A percentile compares a stretch with the other conserved stretches of the same genome.
phyloP scores from a whole-genome alignment of 2,329 filamentous ascomycete species.

The Aureobasidium sp. region DNA sequence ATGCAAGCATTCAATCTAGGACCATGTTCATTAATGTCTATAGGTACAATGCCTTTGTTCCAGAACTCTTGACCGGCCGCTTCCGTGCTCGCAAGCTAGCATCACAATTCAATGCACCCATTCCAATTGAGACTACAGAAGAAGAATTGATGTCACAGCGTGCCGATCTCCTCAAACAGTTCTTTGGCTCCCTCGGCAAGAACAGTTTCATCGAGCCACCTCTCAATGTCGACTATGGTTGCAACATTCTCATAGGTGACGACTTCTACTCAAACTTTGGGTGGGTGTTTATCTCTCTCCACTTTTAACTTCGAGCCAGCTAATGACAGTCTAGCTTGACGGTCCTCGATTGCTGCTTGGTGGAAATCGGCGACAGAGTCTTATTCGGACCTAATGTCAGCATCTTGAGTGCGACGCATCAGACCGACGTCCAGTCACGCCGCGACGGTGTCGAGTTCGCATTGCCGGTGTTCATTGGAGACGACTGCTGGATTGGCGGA shows the following conservation, averaged over 20 bases:
- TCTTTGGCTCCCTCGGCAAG: conserved; percentile 29
- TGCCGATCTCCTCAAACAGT: conserved; percentile 21
- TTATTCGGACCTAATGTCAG: conserved; percentile 46
- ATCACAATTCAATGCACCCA: conserved; percentile 52
- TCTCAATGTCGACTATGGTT: conserved; percentile 56
- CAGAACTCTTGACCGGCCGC: conserved; percentile 43
- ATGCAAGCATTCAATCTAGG: neutral
- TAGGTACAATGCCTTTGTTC: conserved; percentile 46
- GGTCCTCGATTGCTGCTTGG: conserved; percentile 45
- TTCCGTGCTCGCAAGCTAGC: conserved; percentile 48
- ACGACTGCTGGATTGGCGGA: conserved; percentile 75
- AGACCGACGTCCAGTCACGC: conserved; percentile 41
- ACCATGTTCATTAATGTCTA: neutral
- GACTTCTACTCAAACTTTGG: conserved; percentile 58
- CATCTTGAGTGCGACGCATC: conserved; percentile 47
- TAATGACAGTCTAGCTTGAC: conserved; percentile 24
- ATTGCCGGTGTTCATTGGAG: conserved; percentile 51
- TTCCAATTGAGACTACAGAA: conserved; percentile 30
- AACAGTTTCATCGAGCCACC: conserved; percentile 52
- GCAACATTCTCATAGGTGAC: conserved; percentile 54
- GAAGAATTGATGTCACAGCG: conserved; percentile 23
- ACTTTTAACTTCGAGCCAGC: neutral
- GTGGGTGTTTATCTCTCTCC: neutral
- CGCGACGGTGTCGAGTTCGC: conserved; percentile 44
- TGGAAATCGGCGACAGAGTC: conserved; percentile 45